A percentile compares a stretch with the other conserved stretches of the same genome.
These are phyloP conservation scores for Globisporangium nagaii DNA, from an alignment of 352 stramenopile genomes.

Conservation along the genomic window DNA sequence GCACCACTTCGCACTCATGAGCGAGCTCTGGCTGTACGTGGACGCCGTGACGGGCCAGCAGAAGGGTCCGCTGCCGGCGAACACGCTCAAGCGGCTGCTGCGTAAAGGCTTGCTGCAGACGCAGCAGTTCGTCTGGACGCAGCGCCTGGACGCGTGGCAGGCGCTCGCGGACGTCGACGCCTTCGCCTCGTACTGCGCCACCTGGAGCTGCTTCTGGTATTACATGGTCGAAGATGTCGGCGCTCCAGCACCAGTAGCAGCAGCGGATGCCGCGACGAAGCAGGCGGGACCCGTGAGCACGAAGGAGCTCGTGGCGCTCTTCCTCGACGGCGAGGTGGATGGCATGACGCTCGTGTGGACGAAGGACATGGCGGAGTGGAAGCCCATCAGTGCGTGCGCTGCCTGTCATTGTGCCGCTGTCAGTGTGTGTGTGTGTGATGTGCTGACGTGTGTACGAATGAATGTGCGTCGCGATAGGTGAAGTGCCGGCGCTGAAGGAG, in stretches of 20 bases:
- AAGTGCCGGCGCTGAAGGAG: conserved; percentile 56
- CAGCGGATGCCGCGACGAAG: conserved; percentile 1
- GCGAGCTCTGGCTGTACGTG: conserved; percentile 74
- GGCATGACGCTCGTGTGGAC: conserved; percentile 72
- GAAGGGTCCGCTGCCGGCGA: conserved; percentile 54
- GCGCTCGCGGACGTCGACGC: conserved; percentile 35
- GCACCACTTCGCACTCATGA: no score
- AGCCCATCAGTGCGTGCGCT: conserved; percentile 44
- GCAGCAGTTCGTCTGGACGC: conserved; percentile 69
- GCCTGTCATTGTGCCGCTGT: no score
- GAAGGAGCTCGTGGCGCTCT: conserved; percentile 46
- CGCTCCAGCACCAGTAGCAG: not conserved
- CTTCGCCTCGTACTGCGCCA: conserved; percentile 44
- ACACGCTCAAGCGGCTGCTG: conserved; percentile 64
- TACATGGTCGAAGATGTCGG: conserved; percentile 38
- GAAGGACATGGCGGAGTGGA: conserved; percentile 42
- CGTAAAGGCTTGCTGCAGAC: conserved; percentile 52
- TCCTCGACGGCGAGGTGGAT: conserved; percentile 61
- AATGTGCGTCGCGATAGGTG: conserved; percentile 23
- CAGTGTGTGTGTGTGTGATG: no score
- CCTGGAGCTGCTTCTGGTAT: conserved; percentile 56
- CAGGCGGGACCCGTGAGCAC: conserved; percentile 42
- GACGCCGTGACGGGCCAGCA: conserved; percentile 52
- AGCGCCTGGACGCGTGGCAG: conserved; percentile 51
- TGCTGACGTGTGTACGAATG: not conserved